Conservation (phyloP, 805 yeast species). For the Yarrowia sp. region DNA sequence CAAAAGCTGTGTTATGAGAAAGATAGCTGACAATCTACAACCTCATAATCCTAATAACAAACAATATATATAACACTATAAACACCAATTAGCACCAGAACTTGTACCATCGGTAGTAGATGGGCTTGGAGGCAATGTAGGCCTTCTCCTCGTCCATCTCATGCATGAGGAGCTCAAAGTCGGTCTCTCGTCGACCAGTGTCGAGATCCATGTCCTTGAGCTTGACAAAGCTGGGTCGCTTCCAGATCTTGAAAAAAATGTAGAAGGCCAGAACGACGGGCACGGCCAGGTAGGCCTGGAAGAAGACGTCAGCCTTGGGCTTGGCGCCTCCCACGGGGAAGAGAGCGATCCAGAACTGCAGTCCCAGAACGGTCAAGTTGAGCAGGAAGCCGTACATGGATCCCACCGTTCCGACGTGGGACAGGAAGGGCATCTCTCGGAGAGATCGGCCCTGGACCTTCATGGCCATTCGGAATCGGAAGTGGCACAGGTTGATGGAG, state of each 20-base stretch:
- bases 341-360: constrained; percentile 80
- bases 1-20: too few relatives aligned
- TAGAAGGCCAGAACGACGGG: constrained; percentile 56
- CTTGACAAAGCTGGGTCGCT: constrained; percentile 54
- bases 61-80: constrained; percentile 33
- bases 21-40: background rate
- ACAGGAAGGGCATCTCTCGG: constrained; percentile 65
- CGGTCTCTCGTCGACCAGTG: constrained; percentile 68
- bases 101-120: constrained; percentile 59
- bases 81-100: constrained; percentile 61
- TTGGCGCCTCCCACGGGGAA: constrained; percentile 68
- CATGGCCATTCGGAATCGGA: constrained; percentile 70
- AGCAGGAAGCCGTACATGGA: constrained; percentile 65
- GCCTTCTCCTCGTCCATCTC: constrained; percentile 66
- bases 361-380: constrained; percentile 62
- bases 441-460: constrained; percentile 64
- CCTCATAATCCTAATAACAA: background rate
- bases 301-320: constrained; percentile 56
- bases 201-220: constrained; percentile 64
- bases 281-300: constrained; percentile 61
- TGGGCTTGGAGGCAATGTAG: constrained; percentile 55
- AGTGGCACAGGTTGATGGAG: constrained; percentile 64
- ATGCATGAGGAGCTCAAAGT: constrained; percentile 62
- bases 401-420: constrained; percentile 70
- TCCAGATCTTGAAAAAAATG: constrained; percentile 60